A percentile compares a stretch with the other conserved stretches of the same genome.
phyloP scores from a whole-genome alignment of 2,329 filamentous ascomycete species.

The Xylariaceae sp. region DNA sequence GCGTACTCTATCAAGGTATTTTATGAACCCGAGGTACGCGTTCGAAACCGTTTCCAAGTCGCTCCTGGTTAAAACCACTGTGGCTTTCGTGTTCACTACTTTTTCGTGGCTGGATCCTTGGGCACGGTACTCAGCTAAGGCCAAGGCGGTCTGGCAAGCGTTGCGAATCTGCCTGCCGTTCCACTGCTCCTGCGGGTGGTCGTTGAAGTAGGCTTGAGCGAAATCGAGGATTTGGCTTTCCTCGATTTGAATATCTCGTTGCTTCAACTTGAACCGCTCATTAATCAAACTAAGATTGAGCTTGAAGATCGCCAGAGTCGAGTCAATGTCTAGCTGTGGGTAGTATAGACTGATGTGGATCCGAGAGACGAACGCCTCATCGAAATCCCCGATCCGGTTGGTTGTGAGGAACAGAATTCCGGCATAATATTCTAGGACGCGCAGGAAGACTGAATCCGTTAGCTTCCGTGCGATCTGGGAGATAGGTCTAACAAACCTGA shows the following conservation, averaged over 20 bases:
- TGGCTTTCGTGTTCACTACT: conserved; percentile 2
- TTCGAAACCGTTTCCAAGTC: conserved; percentile 24
- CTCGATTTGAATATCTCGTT: conserved; percentile 1
- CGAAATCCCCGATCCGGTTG: conserved; percentile 39
- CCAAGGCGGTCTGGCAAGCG: conserved; percentile 24
- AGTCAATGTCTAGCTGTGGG: conserved; percentile 20
- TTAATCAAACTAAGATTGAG: conserved; percentile 16
- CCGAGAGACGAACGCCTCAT: conserved; percentile 39
- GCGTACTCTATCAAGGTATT: neutral
- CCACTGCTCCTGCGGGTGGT: conserved; percentile 17
- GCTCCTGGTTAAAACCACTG: conserved; percentile 14
- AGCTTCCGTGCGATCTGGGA: neutral
- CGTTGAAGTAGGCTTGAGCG: neutral
- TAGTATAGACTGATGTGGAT: conserved; percentile 37
- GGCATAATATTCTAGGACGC: conserved; percentile 33
- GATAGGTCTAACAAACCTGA: conserved; percentile 19
- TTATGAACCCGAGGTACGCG: conserved; percentile 24
- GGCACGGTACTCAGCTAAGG: conserved; percentile 19
- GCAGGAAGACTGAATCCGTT: conserved; percentile 10
- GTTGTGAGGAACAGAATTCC: conserved; percentile 41
- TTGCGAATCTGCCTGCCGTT: conserved; percentile 30
- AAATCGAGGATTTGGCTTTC: neutral
- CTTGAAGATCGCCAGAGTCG: conserved; percentile 18
- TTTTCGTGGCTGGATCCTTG: conserved; percentile 21
- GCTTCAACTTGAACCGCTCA: conserved; percentile 4